phyloP scores from a whole-genome alignment of 768 basidiomycete genomes.

The Termitomyces sp. region DNA sequence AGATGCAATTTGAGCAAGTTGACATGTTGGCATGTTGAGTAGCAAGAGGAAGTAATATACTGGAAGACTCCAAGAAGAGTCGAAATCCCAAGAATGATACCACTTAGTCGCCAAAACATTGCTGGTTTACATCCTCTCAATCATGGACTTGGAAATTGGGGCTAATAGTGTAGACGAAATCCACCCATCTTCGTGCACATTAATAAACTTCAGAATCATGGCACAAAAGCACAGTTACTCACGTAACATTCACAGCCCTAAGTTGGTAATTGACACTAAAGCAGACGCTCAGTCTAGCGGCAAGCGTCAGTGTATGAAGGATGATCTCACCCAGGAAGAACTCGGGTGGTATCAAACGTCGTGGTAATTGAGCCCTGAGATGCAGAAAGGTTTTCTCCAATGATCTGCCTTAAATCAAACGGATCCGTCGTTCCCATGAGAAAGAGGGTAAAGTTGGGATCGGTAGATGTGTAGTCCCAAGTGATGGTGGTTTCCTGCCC shows the following conservation, averaged over 20 bases:
- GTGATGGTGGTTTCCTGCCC: conserved; percentile 14
- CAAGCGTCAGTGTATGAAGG: not conserved
- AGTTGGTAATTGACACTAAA: not conserved
- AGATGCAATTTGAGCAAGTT: no score
- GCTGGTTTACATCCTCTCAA: not conserved
- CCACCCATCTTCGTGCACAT: not conserved
- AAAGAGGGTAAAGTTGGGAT: conserved; percentile 11
- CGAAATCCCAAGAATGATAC: not conserved
- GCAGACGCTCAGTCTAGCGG: not conserved
- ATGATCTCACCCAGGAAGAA: conserved; percentile 13
- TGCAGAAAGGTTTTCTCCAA: conserved; percentile 8
- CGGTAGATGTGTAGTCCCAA: conserved; percentile 4
- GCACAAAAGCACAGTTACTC: not conserved
- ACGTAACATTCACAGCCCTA: not conserved
- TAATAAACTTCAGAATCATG: not conserved
- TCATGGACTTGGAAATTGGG: not conserved
- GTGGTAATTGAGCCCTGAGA: conserved; percentile 11
- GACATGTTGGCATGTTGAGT: not conserved
- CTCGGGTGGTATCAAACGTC: conserved; percentile 6
- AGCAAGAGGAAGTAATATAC: not conserved
- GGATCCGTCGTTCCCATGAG: conserved; percentile 5
- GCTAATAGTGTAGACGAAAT: not conserved
- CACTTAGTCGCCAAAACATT: not conserved
- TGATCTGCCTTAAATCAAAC: conserved; percentile 12
- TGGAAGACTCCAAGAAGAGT: not conserved